Conservation (phyloP, 441 rosid genomes). For the Adansonia madagascariensis region DNA sequence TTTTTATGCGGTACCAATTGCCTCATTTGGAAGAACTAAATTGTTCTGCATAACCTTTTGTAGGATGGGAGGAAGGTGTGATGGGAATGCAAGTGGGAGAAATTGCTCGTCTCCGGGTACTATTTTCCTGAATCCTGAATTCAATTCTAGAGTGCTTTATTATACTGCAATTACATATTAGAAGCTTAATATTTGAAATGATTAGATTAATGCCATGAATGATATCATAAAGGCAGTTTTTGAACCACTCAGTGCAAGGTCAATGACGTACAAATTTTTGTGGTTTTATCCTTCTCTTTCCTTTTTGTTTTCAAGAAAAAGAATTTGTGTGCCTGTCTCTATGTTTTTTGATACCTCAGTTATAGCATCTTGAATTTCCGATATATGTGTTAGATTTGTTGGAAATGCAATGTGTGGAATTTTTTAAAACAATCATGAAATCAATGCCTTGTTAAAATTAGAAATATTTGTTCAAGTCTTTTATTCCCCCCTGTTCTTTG, state of each 20-base stretch:
- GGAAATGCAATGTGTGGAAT: not conserved
- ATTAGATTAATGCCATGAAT: not conserved
- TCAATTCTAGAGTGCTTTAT: not conserved
- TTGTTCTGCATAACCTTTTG: slow-evolving; percentile 19
- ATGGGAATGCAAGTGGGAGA: slow-evolving; percentile 94
- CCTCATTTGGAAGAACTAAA: slow-evolving; percentile 14
- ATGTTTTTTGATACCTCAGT: not conserved
- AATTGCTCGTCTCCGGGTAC: slow-evolving; percentile 87
- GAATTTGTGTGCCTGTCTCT: not conserved
- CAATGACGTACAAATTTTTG: not conserved
- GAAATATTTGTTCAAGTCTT: not conserved
- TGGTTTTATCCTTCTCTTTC: not conserved
- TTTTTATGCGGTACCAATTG: not conserved
- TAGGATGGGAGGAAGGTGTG: slow-evolving; percentile 99
- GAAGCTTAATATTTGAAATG: slow-evolving; percentile 1
- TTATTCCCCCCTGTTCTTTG: not conserved
- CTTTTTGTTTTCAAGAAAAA: not conserved
- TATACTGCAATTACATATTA: not conserved
- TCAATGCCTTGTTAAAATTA: not conserved
- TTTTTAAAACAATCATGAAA: not conserved
- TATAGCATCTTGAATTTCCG: not conserved
- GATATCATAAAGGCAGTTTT: not conserved
- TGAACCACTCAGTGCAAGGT: not conserved
- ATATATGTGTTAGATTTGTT: not conserved
- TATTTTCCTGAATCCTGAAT: slow-evolving; percentile 10